Conservation (phyloP, 139 green algal genomes). For the Raphidocelis subcapitata region DNA sequence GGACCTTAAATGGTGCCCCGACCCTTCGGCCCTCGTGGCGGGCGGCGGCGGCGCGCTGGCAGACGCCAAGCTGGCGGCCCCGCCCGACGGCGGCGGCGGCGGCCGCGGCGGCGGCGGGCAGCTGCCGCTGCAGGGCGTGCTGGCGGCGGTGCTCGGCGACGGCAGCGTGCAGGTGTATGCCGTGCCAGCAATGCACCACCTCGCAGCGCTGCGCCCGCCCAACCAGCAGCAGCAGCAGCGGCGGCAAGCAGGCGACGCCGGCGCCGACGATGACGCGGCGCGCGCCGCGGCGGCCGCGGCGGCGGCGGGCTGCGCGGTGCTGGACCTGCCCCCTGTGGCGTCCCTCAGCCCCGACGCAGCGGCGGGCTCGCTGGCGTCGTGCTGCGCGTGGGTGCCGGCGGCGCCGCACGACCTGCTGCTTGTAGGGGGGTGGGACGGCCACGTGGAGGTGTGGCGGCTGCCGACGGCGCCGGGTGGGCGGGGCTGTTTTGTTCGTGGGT, state of each 20-base stretch:
- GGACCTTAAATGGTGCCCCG: slow-evolving; percentile 57
- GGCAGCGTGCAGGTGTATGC: slow-evolving; percentile 46
- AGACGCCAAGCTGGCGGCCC: background rate
- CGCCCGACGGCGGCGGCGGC: background rate
- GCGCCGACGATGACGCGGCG: background rate
- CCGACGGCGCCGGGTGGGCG: slow-evolving; percentile 1
- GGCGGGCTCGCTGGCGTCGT: slow-evolving; percentile 41
- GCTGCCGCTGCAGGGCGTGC: slow-evolving; percentile 41
- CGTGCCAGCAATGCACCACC: slow-evolving; percentile 33
- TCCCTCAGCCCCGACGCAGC: background rate
- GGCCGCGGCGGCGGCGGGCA: background rate
- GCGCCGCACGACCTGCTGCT: slow-evolving; percentile 51
- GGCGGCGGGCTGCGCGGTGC: slow-evolving; percentile 7
- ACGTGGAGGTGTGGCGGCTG: slow-evolving; percentile 44
- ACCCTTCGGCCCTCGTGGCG: slow-evolving; percentile 20
- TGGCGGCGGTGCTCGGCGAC: slow-evolving; percentile 58
- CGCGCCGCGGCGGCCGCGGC: background rate
- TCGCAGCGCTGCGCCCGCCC: slow-evolving; percentile 6
- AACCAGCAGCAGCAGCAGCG: slow-evolving; percentile 13
- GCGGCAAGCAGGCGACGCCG: background rate
- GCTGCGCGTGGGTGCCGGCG: slow-evolving; percentile 54
- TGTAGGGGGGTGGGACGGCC: slow-evolving; percentile 65
- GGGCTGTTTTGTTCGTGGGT: background rate
- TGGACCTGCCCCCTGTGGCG: slow-evolving; percentile 18
- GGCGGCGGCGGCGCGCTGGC: slow-evolving; percentile 3